Evolutionary conservation across 2,329 filamentous ascomycete species (phyloP), one percentile per base, ranked within the genome.

Genomic region (Pochonia chlamydosporia): DNA sequence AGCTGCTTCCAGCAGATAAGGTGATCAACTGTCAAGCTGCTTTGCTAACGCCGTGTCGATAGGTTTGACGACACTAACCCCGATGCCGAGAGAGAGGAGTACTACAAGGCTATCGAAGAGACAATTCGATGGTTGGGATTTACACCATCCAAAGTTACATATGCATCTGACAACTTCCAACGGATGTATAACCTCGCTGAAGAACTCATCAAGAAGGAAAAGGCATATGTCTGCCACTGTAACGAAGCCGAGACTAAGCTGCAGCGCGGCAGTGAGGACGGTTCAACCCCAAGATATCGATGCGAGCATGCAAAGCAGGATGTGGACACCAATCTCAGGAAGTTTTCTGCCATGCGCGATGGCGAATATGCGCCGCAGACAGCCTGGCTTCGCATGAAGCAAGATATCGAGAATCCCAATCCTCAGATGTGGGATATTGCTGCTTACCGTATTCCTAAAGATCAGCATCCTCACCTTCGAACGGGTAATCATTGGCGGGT

Each of bases 351-450:
- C 37, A 97, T 97, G 92, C 78, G 83, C 43, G 89, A 95, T 61
- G 92, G 92, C 20, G 88, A 92, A 67, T 96, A 96, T 69, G 84
- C 87, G 63, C 84, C 89, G 1, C 81, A 83, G 58, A 84, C 89
- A 63, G 92, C 89, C 2, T 87, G 89, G 58, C 72, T 97, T 45
- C 83, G 92, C 51, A 96, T 96, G 91, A 95, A 95, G 72, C 89
- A 95, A 74, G 80, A 89, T 54, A 87, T 88, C 53, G 79, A 81
- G 43, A 84, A 85, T 56, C 84, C 85, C 23, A 96, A 96, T 64
- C 90, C 91, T 5, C 89, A 95, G 67, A 91, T 96, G 87, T 96
- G 91, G 92, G 92, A 97, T 73, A 70, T 96, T 44, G 87, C 88
- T 2, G 92, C 92, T 13, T 97, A 96, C 67, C 82, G 92, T 51